phyloP scores from a whole-genome alignment of 129 eudicot genomes.

The Ambrosia trifida region DNA sequence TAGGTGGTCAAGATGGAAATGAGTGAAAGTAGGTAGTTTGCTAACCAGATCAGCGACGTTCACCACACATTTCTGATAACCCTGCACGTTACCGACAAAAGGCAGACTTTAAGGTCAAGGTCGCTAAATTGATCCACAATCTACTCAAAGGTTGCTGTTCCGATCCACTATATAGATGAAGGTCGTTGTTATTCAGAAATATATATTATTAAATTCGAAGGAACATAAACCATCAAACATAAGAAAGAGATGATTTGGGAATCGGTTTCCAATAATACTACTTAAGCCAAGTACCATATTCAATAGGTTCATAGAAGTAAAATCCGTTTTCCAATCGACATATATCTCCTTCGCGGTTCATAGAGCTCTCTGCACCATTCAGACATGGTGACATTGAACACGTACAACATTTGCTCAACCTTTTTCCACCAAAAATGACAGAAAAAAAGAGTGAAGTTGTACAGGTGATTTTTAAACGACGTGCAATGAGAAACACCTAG shows the following conservation, averaged over 20 bases:
- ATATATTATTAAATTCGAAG: neutral
- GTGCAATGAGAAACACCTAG: no score
- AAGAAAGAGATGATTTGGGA: neutral
- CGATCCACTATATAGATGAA: no score
- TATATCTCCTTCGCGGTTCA: neutral
- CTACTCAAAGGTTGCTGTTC: no score
- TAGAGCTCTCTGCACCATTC: neutral
- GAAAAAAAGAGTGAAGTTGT: constrained; percentile 6
- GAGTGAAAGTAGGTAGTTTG: no score
- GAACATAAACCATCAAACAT: neutral
- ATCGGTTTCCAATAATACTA: neutral
- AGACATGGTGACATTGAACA: neutral
- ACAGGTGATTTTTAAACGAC: no score
- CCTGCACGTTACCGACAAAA: no score
- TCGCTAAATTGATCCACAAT: no score
- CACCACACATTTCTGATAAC: no score
- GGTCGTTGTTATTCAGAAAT: neutral
- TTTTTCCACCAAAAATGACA: constrained; percentile 2
- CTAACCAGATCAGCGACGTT: no score
- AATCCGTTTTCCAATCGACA: constrained; percentile 12
- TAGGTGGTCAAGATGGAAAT: no score
- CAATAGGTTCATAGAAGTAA: neutral
- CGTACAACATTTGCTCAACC: neutral
- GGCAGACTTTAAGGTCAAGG: no score
- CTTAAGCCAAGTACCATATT: neutral